phyloP scores from a whole-genome alignment of 768 basidiomycete genomes.

The Lactarius psammicola region DNA sequence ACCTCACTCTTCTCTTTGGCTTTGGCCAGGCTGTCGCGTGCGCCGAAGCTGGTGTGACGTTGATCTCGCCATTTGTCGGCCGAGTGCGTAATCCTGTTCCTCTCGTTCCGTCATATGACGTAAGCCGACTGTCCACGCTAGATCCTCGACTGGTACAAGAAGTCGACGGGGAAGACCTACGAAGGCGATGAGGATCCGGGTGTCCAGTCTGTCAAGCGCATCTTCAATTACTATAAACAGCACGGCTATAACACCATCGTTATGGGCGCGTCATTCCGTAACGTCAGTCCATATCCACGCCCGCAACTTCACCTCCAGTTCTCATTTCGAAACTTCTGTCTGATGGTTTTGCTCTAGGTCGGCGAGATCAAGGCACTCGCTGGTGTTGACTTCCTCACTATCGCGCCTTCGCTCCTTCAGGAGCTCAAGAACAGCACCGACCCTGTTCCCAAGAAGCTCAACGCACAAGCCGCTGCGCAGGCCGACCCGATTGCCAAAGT shows the following conservation, averaged over 20 bases:
- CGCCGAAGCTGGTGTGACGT: constrained; percentile 95
- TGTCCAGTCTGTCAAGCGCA: constrained; percentile 92
- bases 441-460: constrained; percentile 82
- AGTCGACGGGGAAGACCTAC: constrained; percentile 77
- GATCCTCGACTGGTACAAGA: constrained; percentile 99
- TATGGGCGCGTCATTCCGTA: constrained; percentile 99
- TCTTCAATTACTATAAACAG: constrained; percentile 99
- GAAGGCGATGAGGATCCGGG: constrained; percentile 92
- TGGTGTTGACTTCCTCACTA: constrained; percentile 97
- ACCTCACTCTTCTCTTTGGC: constrained; percentile 97
- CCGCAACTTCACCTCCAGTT: neutral
- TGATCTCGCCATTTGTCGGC: constrained; percentile 99
- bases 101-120: constrained; percentile 5
- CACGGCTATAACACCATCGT: constrained; percentile 98
- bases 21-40: constrained; percentile 99
- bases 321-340: neutral
- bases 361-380: constrained; percentile 95
- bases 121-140: constrained; percentile 35
- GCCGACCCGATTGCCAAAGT: constrained; percentile 73
- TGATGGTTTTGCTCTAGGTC: constrained; percentile 41
- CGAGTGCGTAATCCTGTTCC: constrained; percentile 56
- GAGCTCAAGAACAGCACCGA: constrained; percentile 83
- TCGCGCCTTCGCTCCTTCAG: constrained; percentile 86
- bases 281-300: constrained; percentile 51
- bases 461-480: constrained; percentile 56